phyloP scores from a whole-genome alignment of 169 alveolate species.

The Eimeria sp. region DNA sequence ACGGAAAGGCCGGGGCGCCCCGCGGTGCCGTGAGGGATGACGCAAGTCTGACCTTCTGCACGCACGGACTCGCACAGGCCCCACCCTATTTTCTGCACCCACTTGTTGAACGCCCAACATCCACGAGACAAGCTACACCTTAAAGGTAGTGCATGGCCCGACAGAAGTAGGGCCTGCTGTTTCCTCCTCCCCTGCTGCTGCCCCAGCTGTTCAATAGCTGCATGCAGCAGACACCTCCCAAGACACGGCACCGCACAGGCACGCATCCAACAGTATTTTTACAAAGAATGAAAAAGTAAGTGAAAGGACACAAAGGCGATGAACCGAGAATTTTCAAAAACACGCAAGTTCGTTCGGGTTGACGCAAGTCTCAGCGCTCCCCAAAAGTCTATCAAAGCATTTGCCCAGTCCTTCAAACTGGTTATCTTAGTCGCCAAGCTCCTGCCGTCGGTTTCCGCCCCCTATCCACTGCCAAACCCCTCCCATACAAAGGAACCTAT shows the following conservation, averaged over 20 bases:
- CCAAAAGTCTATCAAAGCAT: constrained; percentile 1
- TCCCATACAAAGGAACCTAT: neutral
- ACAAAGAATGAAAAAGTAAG: neutral
- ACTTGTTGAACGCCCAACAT: neutral
- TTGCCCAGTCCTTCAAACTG: neutral
- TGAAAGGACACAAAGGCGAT: neutral
- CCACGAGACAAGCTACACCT: neutral
- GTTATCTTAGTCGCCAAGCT: neutral
- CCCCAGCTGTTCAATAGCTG: neutral
- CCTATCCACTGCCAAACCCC: constrained; percentile 9
- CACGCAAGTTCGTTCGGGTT: constrained; percentile 14
- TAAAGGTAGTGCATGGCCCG: neutral
- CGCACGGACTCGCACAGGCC: constrained; percentile 29
- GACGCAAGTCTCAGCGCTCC: constrained; percentile 5
- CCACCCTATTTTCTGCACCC: neutral
- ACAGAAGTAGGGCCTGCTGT: neutral
- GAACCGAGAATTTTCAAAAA: neutral
- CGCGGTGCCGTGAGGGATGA: constrained; percentile 24
- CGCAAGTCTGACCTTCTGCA: constrained; percentile 4
- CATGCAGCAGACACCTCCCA: neutral
- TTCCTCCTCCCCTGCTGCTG: neutral
- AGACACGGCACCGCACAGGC: neutral
- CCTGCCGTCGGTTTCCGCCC: constrained; percentile 15
- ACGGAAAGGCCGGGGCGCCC: constrained; percentile 20
- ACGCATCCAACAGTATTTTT: neutral